Evolutionary conservation across 306 rosid genomes (phyloP).

Genomic region (Cucurbita moschata): DNA sequence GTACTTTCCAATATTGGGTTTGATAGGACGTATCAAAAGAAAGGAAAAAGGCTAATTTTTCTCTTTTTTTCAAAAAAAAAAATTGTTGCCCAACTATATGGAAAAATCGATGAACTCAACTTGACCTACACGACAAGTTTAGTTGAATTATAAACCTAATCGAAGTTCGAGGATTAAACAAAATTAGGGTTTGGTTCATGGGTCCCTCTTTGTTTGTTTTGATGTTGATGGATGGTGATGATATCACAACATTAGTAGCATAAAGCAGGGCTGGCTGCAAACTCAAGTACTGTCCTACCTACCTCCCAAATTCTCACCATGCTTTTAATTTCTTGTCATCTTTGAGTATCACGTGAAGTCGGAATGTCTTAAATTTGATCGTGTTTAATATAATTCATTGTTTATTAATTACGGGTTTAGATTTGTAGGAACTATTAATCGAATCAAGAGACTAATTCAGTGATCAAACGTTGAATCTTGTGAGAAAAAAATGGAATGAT

Average conservation of each 20-base stretch:
- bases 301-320: not conserved
- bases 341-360: too few species aligned
- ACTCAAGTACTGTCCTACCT: not conserved
- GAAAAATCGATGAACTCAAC: not conserved
- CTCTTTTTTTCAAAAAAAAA: not conserved
- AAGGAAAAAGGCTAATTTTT: not conserved
- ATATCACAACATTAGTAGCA: not conserved
- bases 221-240: not conserved
- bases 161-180: not conserved
- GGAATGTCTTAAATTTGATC: too few species aligned
- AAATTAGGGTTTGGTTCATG: not conserved
- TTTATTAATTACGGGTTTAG: too few species aligned
- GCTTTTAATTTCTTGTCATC: not conserved
- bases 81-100: not conserved
- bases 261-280: not conserved
- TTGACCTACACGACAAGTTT: not conserved
- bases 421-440: too few species aligned
- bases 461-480: too few species aligned
- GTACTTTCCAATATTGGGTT: not conserved
- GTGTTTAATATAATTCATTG: too few species aligned
- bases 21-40: not conserved
- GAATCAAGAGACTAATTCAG: too few species aligned
- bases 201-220: not conserved
- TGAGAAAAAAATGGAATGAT: too few species aligned
- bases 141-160: not conserved